Conservation (phyloP, 176 grass and related monocot genomes). For the Avena insularis region DNA sequence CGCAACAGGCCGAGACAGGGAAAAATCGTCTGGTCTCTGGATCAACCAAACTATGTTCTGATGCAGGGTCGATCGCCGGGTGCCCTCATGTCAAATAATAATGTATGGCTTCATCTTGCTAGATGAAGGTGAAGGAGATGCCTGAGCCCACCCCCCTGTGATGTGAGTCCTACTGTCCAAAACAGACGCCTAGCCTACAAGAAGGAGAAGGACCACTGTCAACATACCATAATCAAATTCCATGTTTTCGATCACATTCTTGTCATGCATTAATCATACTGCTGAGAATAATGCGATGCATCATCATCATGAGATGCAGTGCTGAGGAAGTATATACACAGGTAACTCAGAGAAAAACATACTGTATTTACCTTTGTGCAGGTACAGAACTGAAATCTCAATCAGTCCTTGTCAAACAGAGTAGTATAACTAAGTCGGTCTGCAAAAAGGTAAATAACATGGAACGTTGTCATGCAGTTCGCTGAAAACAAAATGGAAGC, state of each 20-base stretch:
- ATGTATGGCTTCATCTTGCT: constrained; percentile 43
- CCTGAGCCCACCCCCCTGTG: neutral
- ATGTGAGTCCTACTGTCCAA: constrained; percentile 40
- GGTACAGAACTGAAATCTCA: neutral
- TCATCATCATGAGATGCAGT: neutral
- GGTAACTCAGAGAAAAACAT: neutral
- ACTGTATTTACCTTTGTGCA: constrained; percentile 40
- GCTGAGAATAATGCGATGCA: neutral
- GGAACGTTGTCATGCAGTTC: neutral
- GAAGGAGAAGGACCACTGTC: neutral
- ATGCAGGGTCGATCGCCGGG: neutral
- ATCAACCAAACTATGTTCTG: neutral
- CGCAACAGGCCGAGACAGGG: neutral
- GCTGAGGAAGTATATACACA: neutral
- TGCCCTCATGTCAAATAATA: constrained; percentile 14
- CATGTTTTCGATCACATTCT: neutral
- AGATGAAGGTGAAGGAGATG: constrained; percentile 25
- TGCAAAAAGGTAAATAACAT: constrained; percentile 31
- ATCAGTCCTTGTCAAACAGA: constrained; percentile 40
- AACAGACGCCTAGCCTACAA: constrained; percentile 40
- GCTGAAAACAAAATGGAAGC: neutral
- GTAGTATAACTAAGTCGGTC: constrained; percentile 30
- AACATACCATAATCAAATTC: neutral
- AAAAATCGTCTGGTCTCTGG: neutral
- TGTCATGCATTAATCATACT: neutral